Base-by-base conservation (phyloP, 148 eudicot species). In the Rhododendron simsii region DNA sequence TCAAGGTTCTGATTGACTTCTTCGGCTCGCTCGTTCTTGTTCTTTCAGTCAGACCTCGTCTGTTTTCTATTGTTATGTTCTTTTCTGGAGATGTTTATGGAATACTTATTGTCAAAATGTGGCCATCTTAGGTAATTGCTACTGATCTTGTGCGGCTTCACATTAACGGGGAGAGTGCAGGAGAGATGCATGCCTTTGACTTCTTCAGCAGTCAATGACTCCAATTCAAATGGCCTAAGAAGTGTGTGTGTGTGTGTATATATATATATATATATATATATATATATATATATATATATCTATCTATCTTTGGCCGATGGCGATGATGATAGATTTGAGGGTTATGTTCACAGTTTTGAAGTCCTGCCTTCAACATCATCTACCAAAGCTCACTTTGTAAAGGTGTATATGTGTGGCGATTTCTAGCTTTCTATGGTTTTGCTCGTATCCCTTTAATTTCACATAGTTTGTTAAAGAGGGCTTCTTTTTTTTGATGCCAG, bases 81-180 rank as follows among this genome's bases (percentile, higher is more conserved):
- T 28, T 77, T 59, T 79, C 55, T 83, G 35, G 39, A 47, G 21
- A 4, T 61, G 59, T 85, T 23, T 21, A 37, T 77, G 57, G 41
- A 71, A 55, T 39, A 3, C 45, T 81, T 63, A 50, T 80, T 9
- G 53, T 47, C 80, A 51, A 41, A 41, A 69, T 85, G 5, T 85
- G 26, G 37, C 86, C 63, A 83, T 86, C 61, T 51, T 86, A 96
- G 99, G 94, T 41, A 41, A 41, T 95, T 84, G 88, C 88, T 71
- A 76, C 65, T 84, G 88, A 90, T 90, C 67, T 87, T 83, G 33
- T 91, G 81, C 91, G 91, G 86, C 93, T 95, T 85, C 86, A 92
- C 87, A 23, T 94, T 82, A 87, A 91, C 89, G 96, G 99, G 75
- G 91, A 91, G 86, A 81, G 92, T 87, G 91, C 88, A 48, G 95